Conservation (phyloP, 2,329 filamentous ascomycete genomes). For the Pestalotiopsis sp. region DNA sequence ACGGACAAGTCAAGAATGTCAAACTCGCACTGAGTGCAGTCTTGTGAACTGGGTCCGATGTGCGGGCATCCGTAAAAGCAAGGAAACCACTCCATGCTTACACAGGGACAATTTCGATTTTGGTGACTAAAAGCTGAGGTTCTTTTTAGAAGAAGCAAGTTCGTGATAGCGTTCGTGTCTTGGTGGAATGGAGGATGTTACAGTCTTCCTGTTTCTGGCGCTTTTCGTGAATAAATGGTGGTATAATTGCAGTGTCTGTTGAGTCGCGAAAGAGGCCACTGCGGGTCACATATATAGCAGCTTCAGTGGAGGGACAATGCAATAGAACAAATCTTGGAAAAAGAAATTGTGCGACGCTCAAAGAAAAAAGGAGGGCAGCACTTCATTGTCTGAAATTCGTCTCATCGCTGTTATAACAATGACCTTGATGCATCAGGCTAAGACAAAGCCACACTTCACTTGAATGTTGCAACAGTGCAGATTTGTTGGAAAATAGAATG, state of each 20-base stretch:
- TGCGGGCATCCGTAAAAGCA: not conserved
- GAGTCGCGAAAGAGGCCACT: not conserved
- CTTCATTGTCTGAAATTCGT: not conserved
- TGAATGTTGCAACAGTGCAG: not conserved
- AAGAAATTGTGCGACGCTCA: not conserved
- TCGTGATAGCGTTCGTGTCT: too few species aligned
- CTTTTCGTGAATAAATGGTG: too few species aligned
- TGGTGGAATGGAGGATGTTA: too few species aligned
- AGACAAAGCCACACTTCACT: not conserved
- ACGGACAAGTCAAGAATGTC: not conserved
- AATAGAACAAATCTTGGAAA: not conserved
- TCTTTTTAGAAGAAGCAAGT: too few species aligned
- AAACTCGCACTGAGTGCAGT: not conserved
- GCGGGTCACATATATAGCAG: not conserved
- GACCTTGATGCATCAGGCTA: not conserved
- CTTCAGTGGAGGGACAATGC: not conserved
- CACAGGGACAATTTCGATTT: not conserved
- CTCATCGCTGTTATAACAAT: not conserved
- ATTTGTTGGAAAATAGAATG: not conserved
- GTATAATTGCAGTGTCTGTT: not conserved
- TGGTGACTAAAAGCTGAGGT: not conserved
- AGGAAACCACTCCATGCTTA: not conserved
- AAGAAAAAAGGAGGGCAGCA: not conserved
- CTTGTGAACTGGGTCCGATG: not conserved
- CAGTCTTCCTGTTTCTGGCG: too few species aligned